Conservation (phyloP, 495 filamentous ascomycete genomes). For the Sphaerosporella brunnea region DNA sequence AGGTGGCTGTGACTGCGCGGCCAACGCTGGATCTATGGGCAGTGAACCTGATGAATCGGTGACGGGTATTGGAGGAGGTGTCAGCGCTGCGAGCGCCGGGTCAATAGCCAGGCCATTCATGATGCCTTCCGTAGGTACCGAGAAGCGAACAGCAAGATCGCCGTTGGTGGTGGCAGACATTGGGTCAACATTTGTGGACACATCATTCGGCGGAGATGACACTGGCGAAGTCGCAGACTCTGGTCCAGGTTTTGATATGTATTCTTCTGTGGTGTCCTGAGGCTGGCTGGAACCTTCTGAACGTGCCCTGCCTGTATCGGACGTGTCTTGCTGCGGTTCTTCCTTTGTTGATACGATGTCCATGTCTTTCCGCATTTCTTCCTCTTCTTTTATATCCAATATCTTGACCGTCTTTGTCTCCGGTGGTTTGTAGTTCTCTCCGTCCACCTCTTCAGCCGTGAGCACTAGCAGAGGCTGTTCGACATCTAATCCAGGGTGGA, state of each 20-base stretch:
- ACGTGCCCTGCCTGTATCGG: neutral
- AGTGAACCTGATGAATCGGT: conserved; percentile 8
- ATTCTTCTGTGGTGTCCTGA: neutral
- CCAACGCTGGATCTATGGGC: conserved; percentile 23
- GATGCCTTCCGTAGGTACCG: neutral
- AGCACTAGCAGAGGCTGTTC: conserved; percentile 61
- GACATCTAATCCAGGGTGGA: conserved; percentile 85
- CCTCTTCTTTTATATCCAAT: conserved; percentile 22
- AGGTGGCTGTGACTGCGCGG: conserved; percentile 5
- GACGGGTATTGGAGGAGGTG: conserved; percentile 8
- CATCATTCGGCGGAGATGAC: neutral
- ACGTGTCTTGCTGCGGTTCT: neutral
- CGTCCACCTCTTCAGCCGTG: conserved; percentile 70
- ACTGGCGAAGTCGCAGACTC: conserved; percentile 1
- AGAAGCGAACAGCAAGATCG: neutral
- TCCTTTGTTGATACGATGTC: neutral
- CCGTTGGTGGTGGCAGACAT: neutral
- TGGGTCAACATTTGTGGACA: neutral
- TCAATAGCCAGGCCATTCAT: conserved; percentile 14
- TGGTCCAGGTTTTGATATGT: neutral
- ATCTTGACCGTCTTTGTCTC: conserved; percentile 12
- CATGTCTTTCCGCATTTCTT: conserved; percentile 7
- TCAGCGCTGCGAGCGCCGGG: conserved; percentile 18
- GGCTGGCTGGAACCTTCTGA: neutral
- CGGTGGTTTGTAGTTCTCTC: conserved; percentile 15